Evolutionary conservation across 306 rosid genomes (phyloP), one percentile per base, ranked within the genome.

Genomic region (Begonia loranthoides): DNA sequence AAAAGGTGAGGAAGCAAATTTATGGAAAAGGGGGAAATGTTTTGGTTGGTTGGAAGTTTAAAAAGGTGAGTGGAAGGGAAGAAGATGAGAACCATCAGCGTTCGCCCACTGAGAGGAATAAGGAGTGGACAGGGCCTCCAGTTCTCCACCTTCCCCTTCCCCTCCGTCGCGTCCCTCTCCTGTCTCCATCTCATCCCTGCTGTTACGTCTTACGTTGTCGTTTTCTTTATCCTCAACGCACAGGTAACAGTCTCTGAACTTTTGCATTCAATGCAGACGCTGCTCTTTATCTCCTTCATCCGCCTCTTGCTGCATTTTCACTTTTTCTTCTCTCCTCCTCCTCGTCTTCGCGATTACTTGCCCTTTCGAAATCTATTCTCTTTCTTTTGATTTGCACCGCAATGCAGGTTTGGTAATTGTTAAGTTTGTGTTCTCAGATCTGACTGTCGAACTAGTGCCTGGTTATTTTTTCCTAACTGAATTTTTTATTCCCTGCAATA

Each of bases 21-120:
- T 28, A 28, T 28, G 36, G 36, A 28, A 28, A 28, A 28, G 36
- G 9, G 36, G 36, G 36, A 28, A 28, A 28, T 7, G 36, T 28
- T 4, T 28, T 5, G 36, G 36, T 28, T 4, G 36, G n/a, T 43
- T n/a, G 47, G 6, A 43, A 12, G 47, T 43, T 43, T 10, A 43
- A 43, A 43, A 43, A n/a, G 47, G 13, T 5, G 10, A 43, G 15
- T 61, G 52, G 56, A 66, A 17, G 41, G 38, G 22, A 56, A 54
- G 60, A 40, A 51, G 19, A 52, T 12, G 21, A 53, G 58, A 58
- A 55, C 34, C 51, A 38, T 15, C 4, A 60, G 24, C 9, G 22
- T 60, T 62, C 76, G 66, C 55, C 58, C 62, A 61, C 60, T 68
- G 69, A 28, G 61, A 66, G 74, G 63, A 72, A n/a, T 10, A 12